Evolutionary conservation across 2,329 filamentous ascomycete genomes (phyloP), one percentile per base, ranked within the genome.

Genomic region (Drechslerella dactyloides): DNA sequence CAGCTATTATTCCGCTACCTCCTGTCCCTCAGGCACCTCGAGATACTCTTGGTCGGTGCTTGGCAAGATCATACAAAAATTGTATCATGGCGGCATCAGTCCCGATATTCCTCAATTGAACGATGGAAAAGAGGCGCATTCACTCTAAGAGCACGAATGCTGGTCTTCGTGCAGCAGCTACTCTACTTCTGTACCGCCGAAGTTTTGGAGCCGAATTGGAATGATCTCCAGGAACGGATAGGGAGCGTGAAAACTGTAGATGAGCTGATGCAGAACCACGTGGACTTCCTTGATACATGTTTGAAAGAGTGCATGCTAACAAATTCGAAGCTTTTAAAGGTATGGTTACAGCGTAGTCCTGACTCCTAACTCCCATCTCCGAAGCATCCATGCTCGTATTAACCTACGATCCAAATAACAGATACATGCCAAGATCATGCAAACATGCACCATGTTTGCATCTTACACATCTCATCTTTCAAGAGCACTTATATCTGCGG

Each of bases 271-370:
- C 91, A 97, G 81, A 93, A 97, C 78, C 94, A 99, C 81, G 93
- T 99, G 70, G 94, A 97, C 80, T 99, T 99, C 79, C 82, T 99
- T 53, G 94, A 97, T 77, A 97, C 94, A 2, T 99, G 94, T 79
- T 83, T 99, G 77, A 99, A 97, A 81, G 94, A 97, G 81, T 97
- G 94, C 82, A 97, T 97, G 92, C 84, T 99, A 74, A 99, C 94
- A 19, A 97, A 99, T 79, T 91, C 91, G 78, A 97, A 96, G 81
- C 84, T 99, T 5, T 82, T 99, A 4, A 89, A 91, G 81, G 93
- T 96, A 84, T 75, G 83, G n/a, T 80, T 11, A 6, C n/a, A 51
- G 27, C 13, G 44, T 48, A n/a, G 57, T 44, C 56, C 42, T 30
- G 40, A 33, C 46, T 23, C 40, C 62, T 30, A 57, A 17, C 37